Evolutionary conservation across 2,329 filamentous ascomycete species (phyloP), one percentile per base, ranked within the genome.

Genomic region (Colletotrichum endophyticum): DNA sequence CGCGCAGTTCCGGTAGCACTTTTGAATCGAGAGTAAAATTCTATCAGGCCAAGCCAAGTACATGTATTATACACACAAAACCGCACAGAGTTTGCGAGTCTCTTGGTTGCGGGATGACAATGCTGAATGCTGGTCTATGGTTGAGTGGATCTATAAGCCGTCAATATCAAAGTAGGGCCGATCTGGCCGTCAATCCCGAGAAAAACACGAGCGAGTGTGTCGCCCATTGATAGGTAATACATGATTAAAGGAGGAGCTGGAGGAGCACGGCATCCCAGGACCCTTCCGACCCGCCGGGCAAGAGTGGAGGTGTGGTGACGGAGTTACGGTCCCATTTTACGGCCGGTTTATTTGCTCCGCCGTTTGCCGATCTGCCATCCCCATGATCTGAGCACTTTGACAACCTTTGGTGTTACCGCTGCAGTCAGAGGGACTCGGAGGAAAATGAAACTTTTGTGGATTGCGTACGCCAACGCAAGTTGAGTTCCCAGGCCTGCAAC

Each of bases 381-480:
- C 95, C 96, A 98, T 15, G 92, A 90, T 78, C 96, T 90, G 32
- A 99, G 88, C 15, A 93, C 91, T 86, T 95, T 98, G 81, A 98
- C 97, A n/a, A 99, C 93, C 86, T 98, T 98, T 2, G 97, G 97
- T 11, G 95, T 96, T 39, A 99, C 90, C 4, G 96, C 96, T 15
- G 95, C 96, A 2, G 97, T 97, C 78, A 99, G 87, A 11, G 97
- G 97, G 12, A 99, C 95, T n/a, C 97, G 92, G 79, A 99, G 85
- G 85, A 99, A 98, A 81, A 99, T 98, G 85, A 99, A 95, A 80
- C 95, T 98, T 87, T 99, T 99, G 89, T 99, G 97, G 75, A 99
- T 95, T 32, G 96, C 96, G 83, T 99, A 99, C 15, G 97, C 97
- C 66, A 99, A 90, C 19, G 95, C 96, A 34, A 99, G 88, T 83